A percentile compares a stretch with the other conserved stretches of the same genome.
phyloP scores from a whole-genome alignment of 768 basidiomycete species.

The Termitomyces sp. region DNA sequence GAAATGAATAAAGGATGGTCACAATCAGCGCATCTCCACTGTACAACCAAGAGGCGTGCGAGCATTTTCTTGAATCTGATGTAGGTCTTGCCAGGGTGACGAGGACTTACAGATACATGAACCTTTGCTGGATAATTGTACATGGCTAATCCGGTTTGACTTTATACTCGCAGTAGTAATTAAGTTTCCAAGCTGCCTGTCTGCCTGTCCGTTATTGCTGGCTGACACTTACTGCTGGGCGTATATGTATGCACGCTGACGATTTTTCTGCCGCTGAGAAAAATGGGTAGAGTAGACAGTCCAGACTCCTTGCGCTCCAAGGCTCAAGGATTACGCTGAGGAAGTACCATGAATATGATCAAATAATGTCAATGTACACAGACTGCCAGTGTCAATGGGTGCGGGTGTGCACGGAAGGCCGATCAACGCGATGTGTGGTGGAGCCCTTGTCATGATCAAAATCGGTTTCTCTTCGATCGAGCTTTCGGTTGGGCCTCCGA shows the following conservation, averaged over 20 bases:
- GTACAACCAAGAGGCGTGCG: background rate
- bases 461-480: constrained; percentile 56
- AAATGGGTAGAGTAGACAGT: background rate
- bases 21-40: background rate
- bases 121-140: background rate
- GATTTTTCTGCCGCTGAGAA: background rate
- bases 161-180: background rate
- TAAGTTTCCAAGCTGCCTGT: background rate
- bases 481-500: constrained; percentile 44
- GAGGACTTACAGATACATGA: background rate
- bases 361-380: background rate
- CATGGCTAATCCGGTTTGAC: background rate
- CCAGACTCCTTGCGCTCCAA: background rate
- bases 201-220: background rate
- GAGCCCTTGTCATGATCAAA: constrained; percentile 35
- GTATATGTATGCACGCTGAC: background rate
- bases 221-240: background rate
- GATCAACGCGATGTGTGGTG: background rate
- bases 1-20: background rate
- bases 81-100: no score
- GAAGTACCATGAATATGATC: background rate
- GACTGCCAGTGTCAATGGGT: background rate
- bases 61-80: background rate
- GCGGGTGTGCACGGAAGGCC: background rate
- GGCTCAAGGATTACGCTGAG: background rate